Evolutionary conservation across 2,329 filamentous ascomycete species (phyloP).

Genomic region (Fusarium albosuccineum): DNA sequence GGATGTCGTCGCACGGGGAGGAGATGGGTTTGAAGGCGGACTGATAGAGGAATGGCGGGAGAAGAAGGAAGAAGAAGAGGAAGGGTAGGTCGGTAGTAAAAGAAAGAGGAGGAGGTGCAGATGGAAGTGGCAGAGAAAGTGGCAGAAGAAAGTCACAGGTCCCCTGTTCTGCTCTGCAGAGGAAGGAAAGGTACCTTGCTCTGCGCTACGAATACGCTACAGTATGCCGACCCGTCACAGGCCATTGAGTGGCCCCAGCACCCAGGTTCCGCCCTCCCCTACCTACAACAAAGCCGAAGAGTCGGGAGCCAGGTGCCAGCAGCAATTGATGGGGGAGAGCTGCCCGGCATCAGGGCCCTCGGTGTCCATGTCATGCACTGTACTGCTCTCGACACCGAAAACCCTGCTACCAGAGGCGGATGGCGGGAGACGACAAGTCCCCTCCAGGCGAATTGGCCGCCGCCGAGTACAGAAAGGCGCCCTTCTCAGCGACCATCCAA

Average conservation of each 20-base stretch:
- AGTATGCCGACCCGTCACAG: slow-evolving; percentile 9
- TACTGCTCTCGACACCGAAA: neutral
- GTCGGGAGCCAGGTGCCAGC: neutral
- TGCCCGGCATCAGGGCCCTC: too few relatives aligned
- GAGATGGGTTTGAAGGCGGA: slow-evolving; percentile 10
- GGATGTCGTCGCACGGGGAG: slow-evolving; percentile 29
- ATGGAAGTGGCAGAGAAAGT: slow-evolving; percentile 28
- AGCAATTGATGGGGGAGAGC: neutral
- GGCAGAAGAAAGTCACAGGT: slow-evolving; percentile 31
- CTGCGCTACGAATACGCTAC: slow-evolving; percentile 19
- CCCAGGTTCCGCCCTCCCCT: neutral
- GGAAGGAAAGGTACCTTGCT: slow-evolving; percentile 6
- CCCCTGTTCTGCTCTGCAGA: slow-evolving; percentile 23
- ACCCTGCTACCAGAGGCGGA: neutral
- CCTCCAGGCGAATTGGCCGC: neutral
- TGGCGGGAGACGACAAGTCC: neutral
- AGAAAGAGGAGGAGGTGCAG: slow-evolving; percentile 26
- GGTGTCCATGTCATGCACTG: neutral
- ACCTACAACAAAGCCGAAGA: slow-evolving; percentile 2
- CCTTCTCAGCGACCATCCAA: neutral
- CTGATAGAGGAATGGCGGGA: slow-evolving; percentile 17
- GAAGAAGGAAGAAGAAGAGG: slow-evolving; percentile 24
- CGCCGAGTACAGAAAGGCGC: slow-evolving; percentile 5
- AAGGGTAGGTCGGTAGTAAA: slow-evolving; percentile 17
- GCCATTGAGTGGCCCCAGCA: slow-evolving; percentile 5